Conservation (phyloP, 306 rosid species). For the Hippophae rhamnoides region DNA sequence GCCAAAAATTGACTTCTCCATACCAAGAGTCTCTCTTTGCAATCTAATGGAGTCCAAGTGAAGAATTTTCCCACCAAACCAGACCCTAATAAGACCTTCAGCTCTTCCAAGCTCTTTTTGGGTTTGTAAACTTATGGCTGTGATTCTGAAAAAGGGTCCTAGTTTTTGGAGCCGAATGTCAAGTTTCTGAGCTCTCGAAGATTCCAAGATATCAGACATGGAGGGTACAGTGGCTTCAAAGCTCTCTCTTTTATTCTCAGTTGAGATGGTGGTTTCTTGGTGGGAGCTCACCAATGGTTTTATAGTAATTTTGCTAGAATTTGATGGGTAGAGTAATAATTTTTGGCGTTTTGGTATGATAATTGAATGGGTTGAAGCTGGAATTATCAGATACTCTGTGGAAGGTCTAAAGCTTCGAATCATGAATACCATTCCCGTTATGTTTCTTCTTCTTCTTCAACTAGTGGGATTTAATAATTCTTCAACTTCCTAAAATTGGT, state of each 20-base stretch:
- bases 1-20: constrained; percentile 86
- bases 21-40: constrained; percentile 53
- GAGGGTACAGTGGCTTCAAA: constrained; percentile 28
- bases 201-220: constrained; percentile 58
- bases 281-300: background rate
- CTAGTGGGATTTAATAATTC: background rate
- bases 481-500: background rate
- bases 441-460: background rate
- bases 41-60: constrained; percentile 79
- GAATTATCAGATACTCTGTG: background rate
- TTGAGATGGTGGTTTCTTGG: constrained; percentile 5
- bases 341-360: constrained; percentile 7
- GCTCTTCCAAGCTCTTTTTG: constrained; percentile 63
- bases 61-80: constrained; percentile 59
- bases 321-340: background rate
- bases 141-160: constrained; percentile 88
- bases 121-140: constrained; percentile 47
- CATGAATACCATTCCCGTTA: constrained; percentile 17
- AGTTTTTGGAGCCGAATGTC: constrained; percentile 60
- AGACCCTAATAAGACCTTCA: constrained; percentile 59
- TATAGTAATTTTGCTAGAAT: background rate
- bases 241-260: background rate
- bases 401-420: constrained; percentile 3
- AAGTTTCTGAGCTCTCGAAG: constrained; percentile 56
- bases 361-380: constrained; percentile 13